Evolutionary conservation across 1,284 basidiomycete genomes (phyloP).

Genomic region (Pterulicium gracile): DNA sequence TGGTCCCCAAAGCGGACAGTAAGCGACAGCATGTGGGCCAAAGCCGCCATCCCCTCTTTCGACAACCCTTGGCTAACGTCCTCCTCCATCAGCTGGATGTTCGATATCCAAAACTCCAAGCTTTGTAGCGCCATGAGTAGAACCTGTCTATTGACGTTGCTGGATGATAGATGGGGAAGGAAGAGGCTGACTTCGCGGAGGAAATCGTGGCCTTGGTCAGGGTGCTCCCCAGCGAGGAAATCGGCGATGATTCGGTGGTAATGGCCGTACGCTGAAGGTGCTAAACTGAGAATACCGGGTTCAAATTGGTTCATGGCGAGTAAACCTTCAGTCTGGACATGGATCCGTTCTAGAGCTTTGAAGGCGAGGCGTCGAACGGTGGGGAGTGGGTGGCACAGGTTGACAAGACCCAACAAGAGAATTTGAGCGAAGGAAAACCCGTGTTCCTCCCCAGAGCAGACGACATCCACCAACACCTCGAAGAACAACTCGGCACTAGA

Average conservation of each 20-base stretch:
- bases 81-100: constrained; percentile 58
- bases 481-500: constrained; percentile 64
- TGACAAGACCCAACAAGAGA: constrained; percentile 76
- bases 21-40: constrained; percentile 81
- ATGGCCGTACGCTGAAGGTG: constrained; percentile 71
- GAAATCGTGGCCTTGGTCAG: constrained; percentile 57
- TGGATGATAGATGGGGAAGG: constrained; percentile 57
- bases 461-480: constrained; percentile 68
- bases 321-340: constrained; percentile 50
- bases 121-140: constrained; percentile 56
- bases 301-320: constrained; percentile 65
- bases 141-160: constrained; percentile 30
- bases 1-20: constrained; percentile 72
- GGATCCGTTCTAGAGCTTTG: constrained; percentile 65
- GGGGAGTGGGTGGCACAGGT: constrained; percentile 69
- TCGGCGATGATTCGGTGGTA: constrained; percentile 74
- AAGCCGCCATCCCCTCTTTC: constrained; percentile 48
- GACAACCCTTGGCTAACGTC: constrained; percentile 47
- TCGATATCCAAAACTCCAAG: constrained; percentile 73
- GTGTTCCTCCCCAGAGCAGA: constrained; percentile 47
- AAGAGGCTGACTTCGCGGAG: constrained; percentile 68
- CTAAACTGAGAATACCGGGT: constrained; percentile 63
- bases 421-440: constrained; percentile 67
- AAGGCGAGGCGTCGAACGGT: constrained; percentile 72
- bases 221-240: constrained; percentile 74